Conservation (phyloP, 371 early-diverging fungal species). For the Polyrhizophydium stewartii region DNA sequence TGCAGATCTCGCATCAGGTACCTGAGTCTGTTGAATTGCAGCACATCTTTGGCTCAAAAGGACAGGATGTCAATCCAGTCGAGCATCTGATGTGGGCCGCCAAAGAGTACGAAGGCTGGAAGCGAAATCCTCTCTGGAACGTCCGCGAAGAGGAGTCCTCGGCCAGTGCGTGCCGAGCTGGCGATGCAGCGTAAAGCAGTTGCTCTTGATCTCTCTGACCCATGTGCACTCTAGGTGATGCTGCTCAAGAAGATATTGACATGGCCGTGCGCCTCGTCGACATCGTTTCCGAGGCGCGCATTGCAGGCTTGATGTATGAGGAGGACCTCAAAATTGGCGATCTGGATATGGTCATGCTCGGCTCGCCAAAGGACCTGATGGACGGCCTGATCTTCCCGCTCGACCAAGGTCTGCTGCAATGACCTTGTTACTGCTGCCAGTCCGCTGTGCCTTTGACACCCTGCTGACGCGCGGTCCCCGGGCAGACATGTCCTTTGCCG, state of each 20-base stretch:
- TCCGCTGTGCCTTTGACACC: too few relatives aligned
- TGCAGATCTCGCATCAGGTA: too few relatives aligned
- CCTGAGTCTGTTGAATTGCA: too few relatives aligned
- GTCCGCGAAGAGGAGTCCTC: neutral
- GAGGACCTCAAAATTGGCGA: constrained; percentile 3
- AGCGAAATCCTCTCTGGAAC: neutral
- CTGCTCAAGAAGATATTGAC: neutral
- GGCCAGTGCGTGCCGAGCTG: neutral
- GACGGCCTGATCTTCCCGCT: constrained; percentile 47
- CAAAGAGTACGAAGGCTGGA: neutral
- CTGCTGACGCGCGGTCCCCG: too few relatives aligned
- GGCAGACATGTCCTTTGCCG: constrained; percentile 39
- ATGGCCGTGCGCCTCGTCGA: neutral
- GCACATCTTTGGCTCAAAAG: neutral
- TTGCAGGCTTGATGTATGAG: neutral
- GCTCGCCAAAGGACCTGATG: constrained; percentile 26
- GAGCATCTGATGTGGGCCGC: constrained; percentile 1
- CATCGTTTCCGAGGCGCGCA: neutral
- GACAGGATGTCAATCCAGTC: neutral
- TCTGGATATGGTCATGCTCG: constrained; percentile 25
- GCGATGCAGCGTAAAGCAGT: too few relatives aligned
- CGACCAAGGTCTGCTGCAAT: constrained; percentile 26
- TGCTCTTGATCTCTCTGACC: too few relatives aligned
- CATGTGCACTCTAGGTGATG: too few relatives aligned
- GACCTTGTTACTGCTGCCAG: neutral